Conservation (phyloP, 495 filamentous ascomycete species). For the Bacidia gigantensis region DNA sequence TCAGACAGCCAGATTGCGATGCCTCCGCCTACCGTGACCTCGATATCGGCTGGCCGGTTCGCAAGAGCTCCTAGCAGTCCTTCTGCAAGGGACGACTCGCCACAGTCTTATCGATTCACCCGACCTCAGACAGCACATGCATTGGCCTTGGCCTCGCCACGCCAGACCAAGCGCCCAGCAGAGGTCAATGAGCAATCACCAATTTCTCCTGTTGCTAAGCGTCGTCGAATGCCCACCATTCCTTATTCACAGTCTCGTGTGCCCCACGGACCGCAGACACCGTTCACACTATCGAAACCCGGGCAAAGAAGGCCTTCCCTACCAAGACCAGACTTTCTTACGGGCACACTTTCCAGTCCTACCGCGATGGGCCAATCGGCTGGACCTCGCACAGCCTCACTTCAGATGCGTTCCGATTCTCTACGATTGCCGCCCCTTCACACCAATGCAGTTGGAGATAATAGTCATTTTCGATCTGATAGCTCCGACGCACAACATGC, state of each 20-base stretch:
- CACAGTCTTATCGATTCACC: neutral
- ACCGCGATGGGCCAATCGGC: constrained; percentile 29
- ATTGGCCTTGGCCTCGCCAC: constrained; percentile 1
- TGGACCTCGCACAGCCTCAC: constrained; percentile 19
- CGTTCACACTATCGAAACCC: constrained; percentile 12
- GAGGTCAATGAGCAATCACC: neutral
- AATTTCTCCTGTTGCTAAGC: constrained; percentile 1
- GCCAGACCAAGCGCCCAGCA: neutral
- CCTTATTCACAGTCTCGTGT: neutral
- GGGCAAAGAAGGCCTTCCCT: constrained; percentile 16
- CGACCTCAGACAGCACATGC: constrained; percentile 1
- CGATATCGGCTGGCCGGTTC: constrained; percentile 6
- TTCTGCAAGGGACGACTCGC: neutral
- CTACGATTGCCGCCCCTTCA: constrained; percentile 49
- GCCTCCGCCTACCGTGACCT: constrained; percentile 4
- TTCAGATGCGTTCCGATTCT: constrained; percentile 26
- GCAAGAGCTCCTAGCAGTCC: constrained; percentile 11
- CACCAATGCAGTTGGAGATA: constrained; percentile 17
- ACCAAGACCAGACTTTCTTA: constrained; percentile 17
- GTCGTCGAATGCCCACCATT: neutral
- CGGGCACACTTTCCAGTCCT: constrained; percentile 7
- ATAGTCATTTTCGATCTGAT: constrained; percentile 5
- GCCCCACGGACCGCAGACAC: constrained; percentile 6
- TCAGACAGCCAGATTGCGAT: constrained; percentile 3
- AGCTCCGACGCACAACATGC: constrained; percentile 21